These are phyloP conservation scores for Suhomyces bolitotheri DNA, from an alignment of 1,139 yeast genomes.

Conservation along the genomic window DNA sequence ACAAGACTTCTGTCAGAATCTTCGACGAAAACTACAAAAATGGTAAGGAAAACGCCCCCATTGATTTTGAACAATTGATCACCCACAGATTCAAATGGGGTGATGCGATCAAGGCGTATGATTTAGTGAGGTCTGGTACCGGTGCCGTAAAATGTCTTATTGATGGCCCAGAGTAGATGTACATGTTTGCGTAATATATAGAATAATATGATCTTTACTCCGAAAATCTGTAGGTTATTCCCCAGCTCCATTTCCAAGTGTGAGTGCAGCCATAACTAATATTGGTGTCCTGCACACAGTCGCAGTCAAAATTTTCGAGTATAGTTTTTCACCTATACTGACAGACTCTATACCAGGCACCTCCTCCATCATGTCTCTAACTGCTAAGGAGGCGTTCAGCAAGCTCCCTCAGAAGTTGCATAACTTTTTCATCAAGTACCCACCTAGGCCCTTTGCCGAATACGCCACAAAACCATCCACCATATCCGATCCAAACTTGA, in stretches of 20 bases:
- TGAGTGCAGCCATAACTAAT: too few relatives aligned
- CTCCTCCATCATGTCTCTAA: conserved; percentile 21
- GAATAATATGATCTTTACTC: neutral
- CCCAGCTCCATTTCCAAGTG: too few relatives aligned
- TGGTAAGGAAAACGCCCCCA: conserved; percentile 50
- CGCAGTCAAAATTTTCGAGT: conserved; percentile 8
- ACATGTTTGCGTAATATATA: neutral
- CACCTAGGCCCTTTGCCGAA: conserved; percentile 76
- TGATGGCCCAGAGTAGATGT: conserved; percentile 43
- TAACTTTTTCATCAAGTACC: conserved; percentile 76
- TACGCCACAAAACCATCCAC: conserved; percentile 68
- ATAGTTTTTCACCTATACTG: too few relatives aligned
- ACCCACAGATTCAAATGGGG: conserved; percentile 75
- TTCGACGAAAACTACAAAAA: conserved; percentile 59
- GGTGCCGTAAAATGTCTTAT: conserved; percentile 49
- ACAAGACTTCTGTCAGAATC: conserved; percentile 69
- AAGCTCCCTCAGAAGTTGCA: conserved; percentile 72
- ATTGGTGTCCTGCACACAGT: conserved; percentile 6
- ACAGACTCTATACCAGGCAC: too few relatives aligned
- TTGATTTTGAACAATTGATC: conserved; percentile 58
- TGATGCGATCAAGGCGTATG: conserved; percentile 81
- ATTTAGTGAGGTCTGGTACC: conserved; percentile 53
- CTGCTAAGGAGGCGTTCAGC: conserved; percentile 45
- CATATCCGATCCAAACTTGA: conserved; percentile 67
- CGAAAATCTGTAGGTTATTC: too few relatives aligned